Percentiles rank a stretch among this genome's conserved stretches.
Conservation (phyloP, 2,329 filamentous ascomycete genomes). For the Talaromyces sp. region DNA sequence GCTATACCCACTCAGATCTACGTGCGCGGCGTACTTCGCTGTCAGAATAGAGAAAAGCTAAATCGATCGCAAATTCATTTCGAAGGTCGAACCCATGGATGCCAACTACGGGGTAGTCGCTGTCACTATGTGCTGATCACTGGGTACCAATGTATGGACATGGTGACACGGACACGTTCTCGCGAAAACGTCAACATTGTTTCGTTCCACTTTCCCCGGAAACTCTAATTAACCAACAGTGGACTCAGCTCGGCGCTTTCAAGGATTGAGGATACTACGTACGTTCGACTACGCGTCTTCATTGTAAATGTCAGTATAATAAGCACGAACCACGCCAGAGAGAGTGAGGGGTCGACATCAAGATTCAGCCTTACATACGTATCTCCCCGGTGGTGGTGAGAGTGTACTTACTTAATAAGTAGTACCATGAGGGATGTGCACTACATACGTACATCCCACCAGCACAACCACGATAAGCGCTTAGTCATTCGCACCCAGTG, state of each 20-base stretch:
- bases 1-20: neutral
- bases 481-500: neutral
- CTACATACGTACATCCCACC: neutral
- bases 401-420: neutral
- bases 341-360: neutral
- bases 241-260: neutral
- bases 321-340: no score
- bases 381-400: neutral
- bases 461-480: neutral
- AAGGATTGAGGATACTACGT: neutral
- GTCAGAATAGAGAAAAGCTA: neutral
- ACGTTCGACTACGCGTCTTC: neutral
- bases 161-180: slow-evolving; percentile 1
- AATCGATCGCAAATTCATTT: neutral
- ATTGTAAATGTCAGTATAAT: neutral
- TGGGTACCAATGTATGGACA: neutral
- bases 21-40: neutral
- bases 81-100: neutral
- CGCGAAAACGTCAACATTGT: neutral
- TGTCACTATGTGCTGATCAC: neutral
- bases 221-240: neutral
- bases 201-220: neutral
- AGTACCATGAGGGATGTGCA: neutral
- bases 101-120: neutral
- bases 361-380: neutral